Conservation (phyloP, 1,284 basidiomycete genomes). For the Cutaneotrichosporon arboriforme region DNA sequence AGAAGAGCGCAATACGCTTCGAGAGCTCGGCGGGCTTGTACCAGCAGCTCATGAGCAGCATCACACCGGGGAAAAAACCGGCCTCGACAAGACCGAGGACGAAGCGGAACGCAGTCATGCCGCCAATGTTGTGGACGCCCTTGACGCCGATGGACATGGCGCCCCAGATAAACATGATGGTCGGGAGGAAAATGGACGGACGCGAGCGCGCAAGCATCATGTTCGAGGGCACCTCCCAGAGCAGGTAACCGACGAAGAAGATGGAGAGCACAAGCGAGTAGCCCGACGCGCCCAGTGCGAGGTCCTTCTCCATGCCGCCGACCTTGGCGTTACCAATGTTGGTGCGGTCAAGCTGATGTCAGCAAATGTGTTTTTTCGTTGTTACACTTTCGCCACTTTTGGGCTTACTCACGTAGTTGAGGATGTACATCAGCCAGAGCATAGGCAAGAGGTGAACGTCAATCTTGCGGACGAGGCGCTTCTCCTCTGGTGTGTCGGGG, state of each 20-base stretch:
- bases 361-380: too few species aligned
- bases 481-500: constrained; percentile 41
- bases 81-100: constrained; percentile 33
- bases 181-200: constrained; percentile 24
- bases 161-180: constrained; percentile 27
- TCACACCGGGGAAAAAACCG: constrained; percentile 44
- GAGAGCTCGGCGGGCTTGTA: constrained; percentile 45
- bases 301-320: constrained; percentile 43
- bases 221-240: constrained; percentile 47
- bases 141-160: constrained; percentile 19
- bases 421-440: constrained; percentile 32
- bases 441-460: constrained; percentile 40
- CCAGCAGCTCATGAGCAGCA: constrained; percentile 40
- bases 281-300: constrained; percentile 25
- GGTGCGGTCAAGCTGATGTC: constrained; percentile 24
- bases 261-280: constrained; percentile 35
- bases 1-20: constrained; percentile 26
- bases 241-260: constrained; percentile 37
- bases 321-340: constrained; percentile 36
- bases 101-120: constrained; percentile 23
- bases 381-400: background rate
- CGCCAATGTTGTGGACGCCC: constrained; percentile 13
- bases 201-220: constrained; percentile 26
- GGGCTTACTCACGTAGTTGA: constrained; percentile 15
- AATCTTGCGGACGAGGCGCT: constrained; percentile 45